Evolutionary conservation across 306 rosid genomes (phyloP).

Genomic region (Cicer cuneatum): DNA sequence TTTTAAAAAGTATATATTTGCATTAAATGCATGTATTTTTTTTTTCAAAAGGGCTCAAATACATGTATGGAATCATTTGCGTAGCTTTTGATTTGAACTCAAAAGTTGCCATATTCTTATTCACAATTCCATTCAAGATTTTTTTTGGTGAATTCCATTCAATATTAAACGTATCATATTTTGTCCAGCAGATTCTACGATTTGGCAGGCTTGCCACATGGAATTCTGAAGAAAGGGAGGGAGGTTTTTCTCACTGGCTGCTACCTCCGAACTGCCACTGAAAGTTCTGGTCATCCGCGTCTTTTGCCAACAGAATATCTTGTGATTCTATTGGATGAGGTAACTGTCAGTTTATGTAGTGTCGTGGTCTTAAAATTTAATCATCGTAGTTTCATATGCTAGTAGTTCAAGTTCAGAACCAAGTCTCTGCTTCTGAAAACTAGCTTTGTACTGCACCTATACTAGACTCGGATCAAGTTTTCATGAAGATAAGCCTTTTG

Average conservation of each 20-base stretch:
- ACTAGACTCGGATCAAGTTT: conserved; percentile 21
- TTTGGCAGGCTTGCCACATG: conserved; percentile 60
- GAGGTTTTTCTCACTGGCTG: conserved; percentile 91
- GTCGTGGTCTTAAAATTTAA: conserved; percentile 20
- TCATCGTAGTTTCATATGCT: conserved; percentile 31
- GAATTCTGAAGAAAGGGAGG: conserved; percentile 87
- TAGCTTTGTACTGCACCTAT: conserved; percentile 13
- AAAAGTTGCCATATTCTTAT: conserved; percentile 14
- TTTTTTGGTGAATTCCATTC: neutral
- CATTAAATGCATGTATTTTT: neutral
- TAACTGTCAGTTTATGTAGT: conserved; percentile 35
- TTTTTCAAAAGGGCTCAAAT: neutral
- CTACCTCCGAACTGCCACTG: conserved; percentile 77
- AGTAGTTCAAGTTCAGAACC: conserved; percentile 20
- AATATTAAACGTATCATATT: conserved; percentile 37
- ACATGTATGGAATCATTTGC: conserved; percentile 10
- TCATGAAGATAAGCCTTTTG: conserved; percentile 23
- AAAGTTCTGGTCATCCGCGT: conserved; percentile 71
- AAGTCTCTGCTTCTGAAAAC: conserved; percentile 25
- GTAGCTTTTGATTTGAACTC: conserved; percentile 21
- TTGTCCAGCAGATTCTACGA: conserved; percentile 70
- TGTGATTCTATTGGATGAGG: conserved; percentile 84
- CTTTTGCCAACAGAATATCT: conserved; percentile 93
- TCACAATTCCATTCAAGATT: conserved; percentile 27
- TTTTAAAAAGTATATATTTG: neutral